A percentile compares a stretch with the other conserved stretches of the same genome.
phyloP scores from a whole-genome alignment of 2,329 filamentous ascomycete species.

The Cryoendolithus antarcticus region DNA sequence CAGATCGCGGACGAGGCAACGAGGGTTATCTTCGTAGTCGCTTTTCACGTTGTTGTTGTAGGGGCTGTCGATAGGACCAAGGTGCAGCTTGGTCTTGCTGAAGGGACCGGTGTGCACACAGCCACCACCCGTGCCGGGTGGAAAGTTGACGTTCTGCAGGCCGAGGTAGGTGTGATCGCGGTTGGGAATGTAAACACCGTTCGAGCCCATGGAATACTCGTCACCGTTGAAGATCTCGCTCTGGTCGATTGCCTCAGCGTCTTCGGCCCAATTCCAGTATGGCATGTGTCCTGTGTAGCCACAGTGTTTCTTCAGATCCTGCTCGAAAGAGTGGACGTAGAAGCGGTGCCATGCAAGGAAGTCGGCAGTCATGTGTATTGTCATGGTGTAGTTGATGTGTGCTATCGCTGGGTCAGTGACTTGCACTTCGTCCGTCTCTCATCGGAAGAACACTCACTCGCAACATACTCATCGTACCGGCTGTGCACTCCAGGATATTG shows the following conservation, averaged over 20 bases:
- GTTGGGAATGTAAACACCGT: conserved; percentile 10
- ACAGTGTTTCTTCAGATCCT: conserved; percentile 25
- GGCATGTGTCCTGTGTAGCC: conserved; percentile 25
- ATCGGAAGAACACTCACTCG: conserved; percentile 6
- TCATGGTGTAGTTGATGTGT: conserved; percentile 9
- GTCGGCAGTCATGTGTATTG: conserved; percentile 13
- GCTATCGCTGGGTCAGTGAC: no score
- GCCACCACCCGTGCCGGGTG: conserved; percentile 40
- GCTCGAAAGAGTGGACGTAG: conserved; percentile 27
- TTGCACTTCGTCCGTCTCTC: conserved; percentile 5
- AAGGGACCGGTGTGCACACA: conserved; percentile 40
- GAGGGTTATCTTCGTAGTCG: conserved; percentile 9
- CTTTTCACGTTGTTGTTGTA: conserved; percentile 12
- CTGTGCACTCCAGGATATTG: conserved; percentile 9
- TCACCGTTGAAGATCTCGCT: conserved; percentile 44
- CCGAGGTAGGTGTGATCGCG: conserved; percentile 18
- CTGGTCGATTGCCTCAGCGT: conserved; percentile 25
- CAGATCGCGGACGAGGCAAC: conserved; percentile 21
- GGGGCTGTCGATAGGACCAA: conserved; percentile 8
- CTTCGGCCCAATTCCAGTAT: conserved; percentile 43
- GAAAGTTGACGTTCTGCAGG: conserved; percentile 39
- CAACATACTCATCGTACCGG: conserved; percentile 12
- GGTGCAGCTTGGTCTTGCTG: conserved; percentile 25
- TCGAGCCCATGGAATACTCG: conserved; percentile 25
- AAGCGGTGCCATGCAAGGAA: conserved; percentile 28